Evolutionary conservation across 306 rosid genomes (phyloP).

Genomic region (Sophora flavescens): DNA sequence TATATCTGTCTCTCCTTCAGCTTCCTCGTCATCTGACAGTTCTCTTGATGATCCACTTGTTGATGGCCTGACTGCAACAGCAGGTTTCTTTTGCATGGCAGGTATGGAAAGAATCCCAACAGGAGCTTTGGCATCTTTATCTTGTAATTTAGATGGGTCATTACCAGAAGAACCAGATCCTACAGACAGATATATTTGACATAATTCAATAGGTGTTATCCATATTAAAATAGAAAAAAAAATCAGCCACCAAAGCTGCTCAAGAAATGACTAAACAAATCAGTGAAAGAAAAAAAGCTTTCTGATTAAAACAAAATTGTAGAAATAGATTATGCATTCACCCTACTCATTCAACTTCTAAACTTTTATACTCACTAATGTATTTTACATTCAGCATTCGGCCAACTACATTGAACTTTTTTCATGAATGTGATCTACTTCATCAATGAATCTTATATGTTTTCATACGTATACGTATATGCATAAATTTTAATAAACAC

Average conservation of each 20-base stretch:
- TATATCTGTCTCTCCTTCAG: slow-evolving; percentile 78
- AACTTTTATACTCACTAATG: background rate
- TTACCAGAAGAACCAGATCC: slow-evolving; percentile 62
- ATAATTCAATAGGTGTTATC: slow-evolving; percentile 39
- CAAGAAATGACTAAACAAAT: background rate
- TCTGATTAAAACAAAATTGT: slow-evolving; percentile 35
- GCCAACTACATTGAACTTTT: background rate
- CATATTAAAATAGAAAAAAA: slow-evolving; percentile 11
- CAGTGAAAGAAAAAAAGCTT: slow-evolving; percentile 11
- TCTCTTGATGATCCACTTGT: slow-evolving; percentile 96
- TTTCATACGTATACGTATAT: slow-evolving; percentile 33
- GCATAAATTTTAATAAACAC: slow-evolving; percentile 7
- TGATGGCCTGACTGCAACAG: slow-evolving; percentile 53
- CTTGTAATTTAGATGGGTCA: slow-evolving; percentile 68
- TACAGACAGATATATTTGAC: slow-evolving; percentile 44
- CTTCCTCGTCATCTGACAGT: slow-evolving; percentile 82
- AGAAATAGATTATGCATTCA: slow-evolving; percentile 19
- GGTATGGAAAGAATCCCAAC: slow-evolving; percentile 59
- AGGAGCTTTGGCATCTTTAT: slow-evolving; percentile 63
- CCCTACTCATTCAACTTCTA: slow-evolving; percentile 23
- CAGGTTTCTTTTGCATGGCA: slow-evolving; percentile 57
- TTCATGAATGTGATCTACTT: slow-evolving; percentile 33
- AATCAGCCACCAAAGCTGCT: slow-evolving; percentile 20
- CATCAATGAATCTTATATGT: background rate
- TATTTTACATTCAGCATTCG: slow-evolving; percentile 15